Base-by-base conservation (phyloP, 2,329 filamentous ascomycete genomes). In the Aspergillus nomiae region DNA sequence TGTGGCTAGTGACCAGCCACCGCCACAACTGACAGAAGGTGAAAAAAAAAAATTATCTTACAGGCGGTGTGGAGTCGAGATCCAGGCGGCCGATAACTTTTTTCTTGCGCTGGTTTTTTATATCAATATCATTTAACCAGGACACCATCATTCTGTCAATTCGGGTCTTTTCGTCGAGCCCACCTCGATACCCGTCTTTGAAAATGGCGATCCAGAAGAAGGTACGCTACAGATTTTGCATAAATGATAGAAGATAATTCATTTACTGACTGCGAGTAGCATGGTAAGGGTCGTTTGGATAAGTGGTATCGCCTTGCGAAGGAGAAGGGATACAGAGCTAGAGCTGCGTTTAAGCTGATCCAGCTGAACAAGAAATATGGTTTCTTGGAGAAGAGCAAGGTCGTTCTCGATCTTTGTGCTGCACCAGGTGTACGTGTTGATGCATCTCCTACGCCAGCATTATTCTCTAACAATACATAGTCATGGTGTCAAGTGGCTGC, bases 301-400 rank as follows among this genome's bases (percentile, higher is more conserved):
- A 97, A 98, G 81, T 98, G 94, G 92, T 99, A 98, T 82, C 94
- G 94, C 77, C 89, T 98, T 73, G 95, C 95, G 65, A 99, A 99
- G 81, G 95, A 99, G 79, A 98, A 97, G 80, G 95, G 95, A 66
- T 99, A 97, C 77, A 87, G 95, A 74, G 94, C 95, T 65, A 88
- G 95, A 86, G 94, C 95, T 71, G 94, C 95, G 61, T 98, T 98
- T 86, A 99, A 99, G 83, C 83, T 99, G 71, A 94, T 99, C 70
- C 94, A 99, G 79, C 84, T 99, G 73, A 99, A 99, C 83, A 97
- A 98, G 82, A 98, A 97, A 78, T 99, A 96, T 90, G 92, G 92
- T 70, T 99, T 99, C 80, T 84, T 99, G 71, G 93, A 98, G 80
- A 94, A 96, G 84, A 96, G 92, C 81, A 96, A 92, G 83, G 95